Percentiles rank a stretch among this genome's conserved stretches.
These are phyloP conservation scores for Kluyveromyces marxianus DNA, from an alignment of 1,139 yeast genomes.

Conservation along the genomic window DNA sequence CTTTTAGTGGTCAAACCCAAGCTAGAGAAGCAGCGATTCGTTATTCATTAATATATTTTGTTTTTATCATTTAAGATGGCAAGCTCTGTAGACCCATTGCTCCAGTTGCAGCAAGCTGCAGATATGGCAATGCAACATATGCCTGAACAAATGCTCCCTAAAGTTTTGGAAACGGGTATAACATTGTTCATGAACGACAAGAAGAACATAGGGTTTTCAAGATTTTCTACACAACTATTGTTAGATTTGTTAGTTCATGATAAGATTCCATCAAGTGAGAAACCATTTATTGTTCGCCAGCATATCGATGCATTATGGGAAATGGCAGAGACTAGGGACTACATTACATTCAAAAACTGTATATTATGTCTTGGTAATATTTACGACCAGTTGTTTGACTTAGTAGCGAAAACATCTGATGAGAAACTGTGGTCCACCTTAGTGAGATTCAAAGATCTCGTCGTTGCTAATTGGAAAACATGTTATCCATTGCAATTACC, in stretches of 20 bases:
- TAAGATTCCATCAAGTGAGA: slow-evolving; percentile 21
- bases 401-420: slow-evolving; percentile 35
- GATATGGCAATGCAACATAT: slow-evolving; percentile 39
- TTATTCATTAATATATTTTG: background rate
- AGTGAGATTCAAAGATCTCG: slow-evolving; percentile 26
- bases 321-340: slow-evolving; percentile 23
- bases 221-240: slow-evolving; percentile 20
- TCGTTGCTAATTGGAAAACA: slow-evolving; percentile 30
- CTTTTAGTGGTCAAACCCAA: no score
- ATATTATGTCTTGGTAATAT: slow-evolving; percentile 28
- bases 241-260: slow-evolving; percentile 22
- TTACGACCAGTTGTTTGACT: slow-evolving; percentile 32
- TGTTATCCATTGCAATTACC: slow-evolving; percentile 34
- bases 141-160: slow-evolving; percentile 40
- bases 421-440: slow-evolving; percentile 29
- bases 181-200: slow-evolving; percentile 38
- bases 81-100: slow-evolving; percentile 13
- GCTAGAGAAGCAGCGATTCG: no score
- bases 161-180: slow-evolving; percentile 46
- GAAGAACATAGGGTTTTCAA: slow-evolving; percentile 22
- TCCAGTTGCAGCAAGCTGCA: slow-evolving; percentile 46
- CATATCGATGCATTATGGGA: slow-evolving; percentile 20
- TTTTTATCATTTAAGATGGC: background rate
- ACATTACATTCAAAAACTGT: slow-evolving; percentile 27
- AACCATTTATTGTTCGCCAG: slow-evolving; percentile 28